Evolutionary conservation across 2,329 filamentous ascomycete species (phyloP), one percentile per base, ranked within the genome.

Genomic region (Meredithiella fracta): DNA sequence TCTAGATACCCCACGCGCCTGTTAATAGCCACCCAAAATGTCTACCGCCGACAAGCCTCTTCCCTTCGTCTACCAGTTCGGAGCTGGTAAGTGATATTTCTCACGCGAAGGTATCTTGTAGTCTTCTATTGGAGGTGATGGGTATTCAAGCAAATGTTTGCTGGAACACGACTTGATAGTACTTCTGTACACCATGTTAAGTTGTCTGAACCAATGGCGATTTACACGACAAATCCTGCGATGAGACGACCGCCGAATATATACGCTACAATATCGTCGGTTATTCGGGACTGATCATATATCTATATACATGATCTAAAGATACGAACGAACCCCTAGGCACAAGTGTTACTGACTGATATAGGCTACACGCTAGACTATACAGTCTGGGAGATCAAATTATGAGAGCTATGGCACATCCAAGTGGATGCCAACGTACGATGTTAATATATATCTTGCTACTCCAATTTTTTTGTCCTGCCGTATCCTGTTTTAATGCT

Each of bases 51-150:
- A 78, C 54, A 85, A 88, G 73, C 87, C 90, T 58, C 80, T 96
- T 63, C 88, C 88, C 59, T 96, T 96, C 72, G 70, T 81, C 64
- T 96, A 96, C 81, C 90, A 95, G 74, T 95, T 97, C 76, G 85
- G 83, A 69, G 90, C 91, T 67, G 90, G 90, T 82, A 67, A 58
- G 57, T 56, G 11, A 52, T 52, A 52, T 15, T 5, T 20, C n/a
- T 49, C 44, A 22, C 44, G n/a, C 23, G 17, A 49, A 23, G n/a
- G 25, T 49, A 23, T 25, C n/a, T 25, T 49, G 8, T 49, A 9
- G 22, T 3, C 17, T 25, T 44, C 40, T 22, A 8, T 44, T 4
- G 4, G 40, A 44, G 29, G 5, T 34, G 29, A 34, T 34, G 29
- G 5, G 29, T 34, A 34, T 34, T 34, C 29, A 34, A 34, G 11